Evolutionary conservation across 805 yeast genomes (phyloP).

Genomic region (Sungouiella blattae): DNA sequence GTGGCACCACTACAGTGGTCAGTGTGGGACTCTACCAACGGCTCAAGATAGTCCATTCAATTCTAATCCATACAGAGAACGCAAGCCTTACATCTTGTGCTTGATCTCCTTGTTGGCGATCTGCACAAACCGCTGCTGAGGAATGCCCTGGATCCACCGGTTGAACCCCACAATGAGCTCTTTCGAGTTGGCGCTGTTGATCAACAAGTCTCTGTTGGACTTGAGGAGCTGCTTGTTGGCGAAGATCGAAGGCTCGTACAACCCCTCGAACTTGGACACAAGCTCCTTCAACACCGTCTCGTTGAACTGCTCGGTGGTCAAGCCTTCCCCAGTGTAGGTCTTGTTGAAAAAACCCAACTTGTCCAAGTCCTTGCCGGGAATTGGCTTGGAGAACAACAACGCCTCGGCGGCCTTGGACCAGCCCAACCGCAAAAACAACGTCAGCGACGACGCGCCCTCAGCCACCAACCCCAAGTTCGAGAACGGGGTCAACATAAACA

Average conservation of each 20-base stretch:
- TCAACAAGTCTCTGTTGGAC: constrained; percentile 36
- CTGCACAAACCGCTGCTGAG: constrained; percentile 61
- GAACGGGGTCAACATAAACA: constrained; percentile 69
- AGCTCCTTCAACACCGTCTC: constrained; percentile 33
- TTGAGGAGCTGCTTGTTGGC: constrained; percentile 45
- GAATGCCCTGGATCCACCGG: constrained; percentile 69
- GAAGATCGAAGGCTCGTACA: constrained; percentile 44
- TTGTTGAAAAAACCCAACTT: constrained; percentile 61
- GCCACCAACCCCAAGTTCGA: constrained; percentile 78
- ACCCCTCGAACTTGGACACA: constrained; percentile 30
- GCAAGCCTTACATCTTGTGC: constrained; percentile 67
- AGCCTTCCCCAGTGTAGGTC: constrained; percentile 39
- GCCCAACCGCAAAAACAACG: constrained; percentile 69
- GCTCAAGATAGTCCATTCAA: too few relatives aligned
- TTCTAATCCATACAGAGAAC: too few relatives aligned
- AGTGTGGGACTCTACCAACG: too few relatives aligned
- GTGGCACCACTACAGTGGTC: too few relatives aligned
- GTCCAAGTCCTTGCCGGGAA: constrained; percentile 54
- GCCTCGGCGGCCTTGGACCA: constrained; percentile 71
- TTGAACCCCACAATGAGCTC: constrained; percentile 69
- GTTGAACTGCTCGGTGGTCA: constrained; percentile 44
- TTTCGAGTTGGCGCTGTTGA: constrained; percentile 51
- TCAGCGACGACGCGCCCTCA: constrained; percentile 74
- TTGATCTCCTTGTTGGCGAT: constrained; percentile 52
- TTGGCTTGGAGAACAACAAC: constrained; percentile 63